A percentile compares a stretch with the other conserved stretches of the same genome.
These are phyloP conservation scores for Diversispora eburnea DNA, from an alignment of 192 early-diverging fungal species.

Conservation along the genomic window DNA sequence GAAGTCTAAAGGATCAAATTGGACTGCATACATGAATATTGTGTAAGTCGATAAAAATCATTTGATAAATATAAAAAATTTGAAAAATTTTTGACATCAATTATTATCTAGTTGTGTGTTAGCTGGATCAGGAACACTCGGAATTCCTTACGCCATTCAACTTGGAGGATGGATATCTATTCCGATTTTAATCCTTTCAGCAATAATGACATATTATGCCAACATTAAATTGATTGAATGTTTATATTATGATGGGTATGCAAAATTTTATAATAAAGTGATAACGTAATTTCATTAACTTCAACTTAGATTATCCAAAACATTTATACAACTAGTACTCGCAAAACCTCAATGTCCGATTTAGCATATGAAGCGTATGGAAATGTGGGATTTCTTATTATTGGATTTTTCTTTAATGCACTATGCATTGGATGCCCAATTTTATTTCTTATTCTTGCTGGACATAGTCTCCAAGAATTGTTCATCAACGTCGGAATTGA, in stretches of 20 bases:
- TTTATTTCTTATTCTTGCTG: conserved; percentile 62
- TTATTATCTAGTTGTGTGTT: conserved; percentile 48
- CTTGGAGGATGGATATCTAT: conserved; percentile 78
- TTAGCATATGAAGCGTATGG: conserved; percentile 44
- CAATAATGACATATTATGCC: conserved; percentile 66
- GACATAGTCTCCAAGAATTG: conserved; percentile 55
- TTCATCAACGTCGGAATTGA: conserved; percentile 41
- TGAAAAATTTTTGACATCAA: not conserved
- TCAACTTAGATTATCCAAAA: not conserved
- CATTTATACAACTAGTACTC: not conserved
- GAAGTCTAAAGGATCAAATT: conserved; percentile 21
- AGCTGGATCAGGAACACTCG: conserved; percentile 59
- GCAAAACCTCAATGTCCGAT: conserved; percentile 9
- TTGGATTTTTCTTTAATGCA: conserved; percentile 52
- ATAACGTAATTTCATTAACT: not conserved
- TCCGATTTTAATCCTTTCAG: conserved; percentile 62
- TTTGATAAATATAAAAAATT: not conserved
- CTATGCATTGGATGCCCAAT: conserved; percentile 51
- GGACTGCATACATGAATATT: conserved; percentile 18
- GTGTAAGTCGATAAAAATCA: conserved; percentile 5
- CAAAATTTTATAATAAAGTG: not conserved
- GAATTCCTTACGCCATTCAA: conserved; percentile 54
- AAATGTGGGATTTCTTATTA: conserved; percentile 42
- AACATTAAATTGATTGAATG: conserved; percentile 67
- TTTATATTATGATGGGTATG: conserved; percentile 40